Evolutionary conservation across 1,139 yeast genomes (phyloP).

Genomic region (Candida gigantensis): DNA sequence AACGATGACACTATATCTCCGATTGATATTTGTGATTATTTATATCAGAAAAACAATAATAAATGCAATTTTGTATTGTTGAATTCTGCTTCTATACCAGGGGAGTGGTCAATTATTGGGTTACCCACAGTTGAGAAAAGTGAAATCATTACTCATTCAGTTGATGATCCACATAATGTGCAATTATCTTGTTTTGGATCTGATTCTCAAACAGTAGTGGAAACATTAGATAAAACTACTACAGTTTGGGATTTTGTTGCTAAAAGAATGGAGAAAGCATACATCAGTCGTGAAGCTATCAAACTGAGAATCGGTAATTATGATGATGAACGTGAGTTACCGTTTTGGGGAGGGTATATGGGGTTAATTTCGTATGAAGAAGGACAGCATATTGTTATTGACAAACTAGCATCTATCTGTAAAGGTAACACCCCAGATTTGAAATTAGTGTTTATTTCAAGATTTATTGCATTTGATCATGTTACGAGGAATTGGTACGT

Average conservation of each 20-base stretch:
- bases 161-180: constrained; percentile 33
- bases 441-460: constrained; percentile 69
- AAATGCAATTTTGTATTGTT: constrained; percentile 53
- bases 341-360: constrained; percentile 86
- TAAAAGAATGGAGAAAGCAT: constrained; percentile 21
- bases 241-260: constrained; percentile 29
- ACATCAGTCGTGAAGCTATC: constrained; percentile 23
- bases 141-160: constrained; percentile 66
- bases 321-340: constrained; percentile 39
- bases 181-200: constrained; percentile 19
- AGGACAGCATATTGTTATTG: constrained; percentile 50
- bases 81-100: constrained; percentile 78
- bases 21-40: constrained; percentile 53
- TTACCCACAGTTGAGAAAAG: constrained; percentile 57
- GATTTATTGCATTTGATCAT: constrained; percentile 61
- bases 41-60: constrained; percentile 18
- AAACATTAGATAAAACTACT: constrained; percentile 10
- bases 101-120: constrained; percentile 86
- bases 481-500: constrained; percentile 50
- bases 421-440: constrained; percentile 60
- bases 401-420: constrained; percentile 34
- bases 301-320: constrained; percentile 14
- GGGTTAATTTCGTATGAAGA: constrained; percentile 90
- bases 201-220: constrained; percentile 8
- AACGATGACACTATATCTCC: constrained; percentile 25